Evolutionary conservation across 352 stramenopile genomes (phyloP).

Genomic region (Phytophthora chlamydospora): DNA sequence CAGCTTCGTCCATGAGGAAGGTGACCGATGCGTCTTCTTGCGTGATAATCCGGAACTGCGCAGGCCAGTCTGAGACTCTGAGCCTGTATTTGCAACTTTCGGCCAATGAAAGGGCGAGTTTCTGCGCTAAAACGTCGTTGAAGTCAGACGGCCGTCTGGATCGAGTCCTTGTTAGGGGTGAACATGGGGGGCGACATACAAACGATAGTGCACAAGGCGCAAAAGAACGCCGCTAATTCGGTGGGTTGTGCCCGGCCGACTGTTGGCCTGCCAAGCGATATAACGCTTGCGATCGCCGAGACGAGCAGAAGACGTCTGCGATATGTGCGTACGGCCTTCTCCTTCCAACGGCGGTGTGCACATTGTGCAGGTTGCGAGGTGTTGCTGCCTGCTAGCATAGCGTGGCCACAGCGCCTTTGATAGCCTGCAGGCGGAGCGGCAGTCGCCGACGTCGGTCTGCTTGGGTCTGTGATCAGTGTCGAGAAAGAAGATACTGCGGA

Average conservation of each 20-base stretch:
- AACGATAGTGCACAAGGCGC: neutral
- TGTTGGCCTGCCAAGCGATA: constrained; percentile 3
- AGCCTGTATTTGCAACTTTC: constrained; percentile 3
- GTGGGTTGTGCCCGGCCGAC: constrained; percentile 11
- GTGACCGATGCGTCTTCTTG: neutral
- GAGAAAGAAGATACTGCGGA: too few species aligned
- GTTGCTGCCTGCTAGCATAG: too few species aligned
- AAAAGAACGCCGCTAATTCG: neutral
- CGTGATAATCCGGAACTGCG: constrained; percentile 36
- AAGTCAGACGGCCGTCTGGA: neutral
- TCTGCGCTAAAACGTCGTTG: constrained; percentile 11
- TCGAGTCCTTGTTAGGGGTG: neutral
- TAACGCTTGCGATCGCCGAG: constrained; percentile 3
- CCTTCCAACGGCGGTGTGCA: too few species aligned
- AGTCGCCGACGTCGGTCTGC: too few species aligned
- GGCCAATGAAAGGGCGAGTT: constrained; percentile 10
- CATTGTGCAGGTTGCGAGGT: too few species aligned
- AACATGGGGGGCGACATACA: constrained; percentile 1
- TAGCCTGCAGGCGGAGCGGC: too few species aligned
- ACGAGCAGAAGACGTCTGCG: neutral
- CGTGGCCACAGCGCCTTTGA: too few species aligned
- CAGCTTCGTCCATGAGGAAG: neutral
- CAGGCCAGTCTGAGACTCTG: neutral
- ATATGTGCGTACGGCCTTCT: too few species aligned
- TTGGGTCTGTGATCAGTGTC: too few species aligned